These are phyloP conservation scores for Arthonia radiata DNA, from an alignment of 495 filamentous ascomycete species.

Conservation along the genomic window DNA sequence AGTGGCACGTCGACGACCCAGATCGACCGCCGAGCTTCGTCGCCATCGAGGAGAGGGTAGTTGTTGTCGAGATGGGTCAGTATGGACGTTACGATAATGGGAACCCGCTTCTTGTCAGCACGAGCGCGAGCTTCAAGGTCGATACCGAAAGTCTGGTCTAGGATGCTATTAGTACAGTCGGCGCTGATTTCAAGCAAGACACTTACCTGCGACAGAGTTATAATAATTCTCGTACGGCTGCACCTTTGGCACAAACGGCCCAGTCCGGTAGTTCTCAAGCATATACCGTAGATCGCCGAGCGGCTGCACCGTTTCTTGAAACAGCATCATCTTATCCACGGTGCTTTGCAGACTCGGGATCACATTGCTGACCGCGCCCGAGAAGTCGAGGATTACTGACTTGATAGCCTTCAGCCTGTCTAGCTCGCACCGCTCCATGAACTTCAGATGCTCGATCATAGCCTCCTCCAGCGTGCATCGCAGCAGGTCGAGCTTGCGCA, in stretches of 20 bases:
- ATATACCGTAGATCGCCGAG: conserved; percentile 78
- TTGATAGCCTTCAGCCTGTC: conserved; percentile 95
- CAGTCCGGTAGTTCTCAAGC: conserved; percentile 93
- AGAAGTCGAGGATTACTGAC: conserved; percentile 91
- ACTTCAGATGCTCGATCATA: conserved; percentile 73
- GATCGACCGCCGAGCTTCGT: conserved; percentile 75
- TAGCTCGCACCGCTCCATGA: conserved; percentile 93
- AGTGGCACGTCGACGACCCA: conserved; percentile 89
- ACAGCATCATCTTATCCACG: conserved; percentile 95
- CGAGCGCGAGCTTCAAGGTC: conserved; percentile 85
- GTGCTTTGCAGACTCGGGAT: conserved; percentile 88
- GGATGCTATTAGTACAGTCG: conserved; percentile 9
- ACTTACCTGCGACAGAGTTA: conserved; percentile 62
- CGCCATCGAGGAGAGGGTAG: conserved; percentile 92
- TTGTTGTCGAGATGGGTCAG: conserved; percentile 84
- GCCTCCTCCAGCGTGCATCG: conserved; percentile 86
- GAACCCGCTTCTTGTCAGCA: conserved; percentile 85
- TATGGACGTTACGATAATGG: conserved; percentile 73
- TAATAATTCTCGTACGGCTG: conserved; percentile 97
- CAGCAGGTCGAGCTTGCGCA: conserved; percentile 67
- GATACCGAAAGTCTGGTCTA: conserved; percentile 90
- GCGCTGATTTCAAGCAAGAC: neutral
- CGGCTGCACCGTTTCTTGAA: conserved; percentile 94
- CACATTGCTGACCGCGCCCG: conserved; percentile 91
- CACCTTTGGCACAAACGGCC: conserved; percentile 75